These are phyloP conservation scores for Xylariaceae sp. DNA, from an alignment of 2,329 filamentous ascomycete species.

Conservation along the genomic window DNA sequence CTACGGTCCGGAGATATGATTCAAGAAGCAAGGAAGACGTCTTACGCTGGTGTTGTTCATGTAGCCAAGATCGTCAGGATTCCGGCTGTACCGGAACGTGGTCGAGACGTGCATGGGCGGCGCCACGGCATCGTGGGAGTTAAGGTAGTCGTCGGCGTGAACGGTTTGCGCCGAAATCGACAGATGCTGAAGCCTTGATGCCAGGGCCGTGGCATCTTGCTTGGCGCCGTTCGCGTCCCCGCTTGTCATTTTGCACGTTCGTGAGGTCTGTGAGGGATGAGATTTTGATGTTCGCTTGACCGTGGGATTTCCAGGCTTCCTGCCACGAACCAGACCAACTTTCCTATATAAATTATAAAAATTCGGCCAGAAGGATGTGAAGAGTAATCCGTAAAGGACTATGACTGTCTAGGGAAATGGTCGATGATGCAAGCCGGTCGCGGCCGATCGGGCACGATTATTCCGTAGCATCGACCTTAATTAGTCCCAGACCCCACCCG, in stretches of 20 bases:
- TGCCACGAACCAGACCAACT: no score
- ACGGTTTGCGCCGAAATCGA: slow-evolving; percentile 67
- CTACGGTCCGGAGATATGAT: background rate
- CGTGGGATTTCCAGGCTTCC: no score
- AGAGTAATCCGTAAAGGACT: no score
- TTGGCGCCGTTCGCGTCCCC: slow-evolving; percentile 14
- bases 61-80: slow-evolving; percentile 59
- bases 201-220: slow-evolving; percentile 25
- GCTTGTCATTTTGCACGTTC: slow-evolving; percentile 20
- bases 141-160: slow-evolving; percentile 76
- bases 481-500: no score
- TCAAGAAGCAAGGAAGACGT: background rate
- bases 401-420: no score
- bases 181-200: slow-evolving; percentile 36
- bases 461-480: no score
- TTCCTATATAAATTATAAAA: no score
- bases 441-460: no score
- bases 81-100: slow-evolving; percentile 73
- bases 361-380: no score
- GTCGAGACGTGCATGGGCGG: slow-evolving; percentile 88
- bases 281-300: background rate
- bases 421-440: no score
- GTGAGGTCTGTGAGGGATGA: background rate
- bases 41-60: slow-evolving; percentile 54
- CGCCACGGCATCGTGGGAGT: slow-evolving; percentile 71